Conservation (phyloP, 805 yeast species). For the Zygotorulaspora danielsina region DNA sequence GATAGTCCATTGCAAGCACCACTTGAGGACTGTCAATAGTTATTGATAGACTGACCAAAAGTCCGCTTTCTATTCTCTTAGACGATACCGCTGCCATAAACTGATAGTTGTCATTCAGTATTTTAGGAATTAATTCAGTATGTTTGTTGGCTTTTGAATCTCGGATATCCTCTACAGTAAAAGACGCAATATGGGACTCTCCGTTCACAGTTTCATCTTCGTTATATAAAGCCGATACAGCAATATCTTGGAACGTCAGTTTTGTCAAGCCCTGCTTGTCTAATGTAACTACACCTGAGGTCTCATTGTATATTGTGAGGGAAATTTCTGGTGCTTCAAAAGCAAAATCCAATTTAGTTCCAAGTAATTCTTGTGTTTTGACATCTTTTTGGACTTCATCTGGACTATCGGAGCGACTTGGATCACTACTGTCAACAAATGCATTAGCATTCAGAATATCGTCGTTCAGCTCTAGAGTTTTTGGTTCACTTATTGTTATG, state of each 20-base stretch:
- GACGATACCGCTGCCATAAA: constrained; percentile 54
- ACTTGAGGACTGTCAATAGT: constrained; percentile 77
- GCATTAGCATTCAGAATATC: constrained; percentile 66
- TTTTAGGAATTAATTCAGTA: constrained; percentile 74
- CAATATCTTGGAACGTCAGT: constrained; percentile 57
- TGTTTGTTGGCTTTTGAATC: constrained; percentile 59
- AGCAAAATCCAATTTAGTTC: constrained; percentile 36
- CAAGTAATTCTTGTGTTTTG: constrained; percentile 1
- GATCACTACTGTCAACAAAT: constrained; percentile 34
- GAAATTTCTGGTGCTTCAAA: constrained; percentile 64
- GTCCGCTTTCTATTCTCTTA: constrained; percentile 38
- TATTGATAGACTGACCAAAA: constrained; percentile 48
- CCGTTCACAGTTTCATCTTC: constrained; percentile 55
- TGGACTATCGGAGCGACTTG: constrained; percentile 7
- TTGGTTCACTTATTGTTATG: constrained; percentile 43
- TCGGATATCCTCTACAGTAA: constrained; percentile 75
- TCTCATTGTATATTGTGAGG: constrained; percentile 54
- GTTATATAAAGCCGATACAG: constrained; percentile 46
- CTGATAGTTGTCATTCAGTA: constrained; percentile 60
- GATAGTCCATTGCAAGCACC: constrained; percentile 79
- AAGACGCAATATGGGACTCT: constrained; percentile 62
- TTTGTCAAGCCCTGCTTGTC: constrained; percentile 46
- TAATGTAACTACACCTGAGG: constrained; percentile 37
- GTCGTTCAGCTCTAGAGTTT: constrained; percentile 50
- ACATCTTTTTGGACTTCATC: constrained; percentile 6